Base-by-base conservation (phyloP, 1,139 yeast species). In the Candida sp. region DNA sequence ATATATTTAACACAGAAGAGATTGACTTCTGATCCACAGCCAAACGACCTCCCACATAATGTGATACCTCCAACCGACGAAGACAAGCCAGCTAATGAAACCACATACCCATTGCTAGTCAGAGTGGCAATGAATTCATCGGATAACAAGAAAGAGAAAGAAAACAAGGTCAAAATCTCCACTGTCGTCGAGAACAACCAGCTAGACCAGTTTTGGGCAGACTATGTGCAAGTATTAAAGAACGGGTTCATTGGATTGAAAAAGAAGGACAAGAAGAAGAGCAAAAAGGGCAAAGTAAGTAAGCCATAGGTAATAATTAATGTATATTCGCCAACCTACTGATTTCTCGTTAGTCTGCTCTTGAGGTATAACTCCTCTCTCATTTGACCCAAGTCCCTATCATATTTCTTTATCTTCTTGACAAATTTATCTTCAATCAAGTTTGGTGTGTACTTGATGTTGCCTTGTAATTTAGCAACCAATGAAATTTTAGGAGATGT, bases 201-300 rank as follows among this genome's bases (percentile, higher is more conserved):
- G 22, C 71, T 90, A 58, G 88, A 85, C 53, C 70, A 72, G 55
- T 90, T 90, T 63, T 90, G 96, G 96, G 67, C 69, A 38, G 83
- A 82, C 40, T 90, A 89, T 65, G 72, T 88, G 1, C 84, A 81
- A 44, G 81, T 81, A 0, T 75, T 89, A 52, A 89, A 88, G 64
- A 65, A 73, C 30, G 91, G 75, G 26, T 67, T 83, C 49, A 68
- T 80, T 33, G 84, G 90, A 8, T 64, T 88, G 54, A 80, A 70
- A 60, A 84, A 81, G 63, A 72, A 69, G 27, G 83, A 64, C 66
- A 84, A 82, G 73, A 84, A 83, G 75, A 72, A 68, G 56, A 79
- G 75, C 66, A 75, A 72, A 66, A 35, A 33, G 11, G n/a, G 25
- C 4, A 37, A 35, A 28, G 50, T 32, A 25, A 43, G 66, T 66